Evolutionary conservation across 1,139 yeast species (phyloP).

Genomic region (Debaryomyces nepalensis): DNA sequence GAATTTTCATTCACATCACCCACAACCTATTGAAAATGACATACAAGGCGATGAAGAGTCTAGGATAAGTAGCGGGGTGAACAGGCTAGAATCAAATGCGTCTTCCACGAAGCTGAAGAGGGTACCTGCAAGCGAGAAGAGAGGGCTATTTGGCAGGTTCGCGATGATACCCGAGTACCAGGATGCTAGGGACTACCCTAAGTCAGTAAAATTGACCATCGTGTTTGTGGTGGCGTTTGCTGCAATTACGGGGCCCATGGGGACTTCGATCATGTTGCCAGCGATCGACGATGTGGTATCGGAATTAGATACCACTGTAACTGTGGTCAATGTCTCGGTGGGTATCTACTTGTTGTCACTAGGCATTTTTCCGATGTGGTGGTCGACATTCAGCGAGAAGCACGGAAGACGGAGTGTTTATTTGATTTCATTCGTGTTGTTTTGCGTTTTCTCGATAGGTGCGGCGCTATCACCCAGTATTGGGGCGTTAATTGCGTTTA

Average conservation of each 20-base stretch:
- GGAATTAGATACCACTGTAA: constrained; percentile 58
- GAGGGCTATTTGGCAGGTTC: constrained; percentile 60
- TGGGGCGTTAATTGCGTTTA: constrained; percentile 63
- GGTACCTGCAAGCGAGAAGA: constrained; percentile 48
- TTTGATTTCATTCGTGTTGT: constrained; percentile 64
- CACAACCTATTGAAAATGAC: constrained; percentile 4
- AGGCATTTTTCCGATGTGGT: constrained; percentile 87
- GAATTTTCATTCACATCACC: constrained; percentile 5
- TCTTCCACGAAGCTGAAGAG: constrained; percentile 23
- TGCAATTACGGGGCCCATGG: constrained; percentile 87
- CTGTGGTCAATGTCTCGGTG: constrained; percentile 74
- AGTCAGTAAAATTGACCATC: constrained; percentile 51
- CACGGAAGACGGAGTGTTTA: constrained; percentile 79
- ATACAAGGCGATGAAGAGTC: not conserved
- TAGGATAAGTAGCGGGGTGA: not conserved
- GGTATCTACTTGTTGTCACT: constrained; percentile 76
- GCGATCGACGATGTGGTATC: constrained; percentile 65
- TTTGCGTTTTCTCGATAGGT: constrained; percentile 71
- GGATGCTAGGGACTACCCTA: constrained; percentile 71
- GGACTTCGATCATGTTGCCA: constrained; percentile 84
- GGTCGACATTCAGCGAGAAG: constrained; percentile 80
- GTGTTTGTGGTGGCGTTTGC: constrained; percentile 73
- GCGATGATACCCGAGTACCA: constrained; percentile 70
- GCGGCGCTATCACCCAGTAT: constrained; percentile 70
- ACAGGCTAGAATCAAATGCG: constrained; percentile 7